These are phyloP conservation scores for Hypomyces perniciosus DNA, from an alignment of 2,329 filamentous ascomycete species.

Conservation along the genomic window DNA sequence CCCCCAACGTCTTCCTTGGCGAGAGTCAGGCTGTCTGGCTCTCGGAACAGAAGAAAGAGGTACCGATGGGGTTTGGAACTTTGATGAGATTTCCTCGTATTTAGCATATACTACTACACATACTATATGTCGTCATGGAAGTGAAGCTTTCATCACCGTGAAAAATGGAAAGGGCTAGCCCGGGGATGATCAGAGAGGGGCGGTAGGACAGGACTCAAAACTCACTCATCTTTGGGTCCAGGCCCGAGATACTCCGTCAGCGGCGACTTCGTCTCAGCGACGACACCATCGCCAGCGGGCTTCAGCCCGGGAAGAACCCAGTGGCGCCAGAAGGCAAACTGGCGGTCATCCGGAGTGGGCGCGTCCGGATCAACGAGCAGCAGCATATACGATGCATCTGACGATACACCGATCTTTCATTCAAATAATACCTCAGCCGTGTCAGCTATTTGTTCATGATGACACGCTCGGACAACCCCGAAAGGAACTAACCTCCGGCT, in stretches of 20 bases:
- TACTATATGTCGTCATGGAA: background rate
- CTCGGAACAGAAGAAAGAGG: constrained; percentile 39
- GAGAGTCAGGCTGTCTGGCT: constrained; percentile 30
- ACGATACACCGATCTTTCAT: constrained; percentile 19
- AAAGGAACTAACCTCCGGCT: constrained; percentile 24
- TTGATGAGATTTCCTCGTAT: background rate
- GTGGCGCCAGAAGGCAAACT: constrained; percentile 50
- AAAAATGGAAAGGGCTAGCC: background rate
- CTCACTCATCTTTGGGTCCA: constrained; percentile 41
- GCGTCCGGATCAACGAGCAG: constrained; percentile 50
- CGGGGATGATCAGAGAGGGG: background rate
- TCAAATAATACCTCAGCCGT: background rate
- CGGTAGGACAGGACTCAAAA: constrained; percentile 3
- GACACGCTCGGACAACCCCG: background rate
- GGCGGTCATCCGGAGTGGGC: constrained; percentile 48
- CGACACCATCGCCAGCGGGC: constrained; percentile 21
- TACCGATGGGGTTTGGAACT: constrained; percentile 45
- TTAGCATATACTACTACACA: background rate
- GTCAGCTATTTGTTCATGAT: background rate
- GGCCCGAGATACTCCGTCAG: constrained; percentile 40
- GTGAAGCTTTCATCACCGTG: background rate
- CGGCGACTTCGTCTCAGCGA: constrained; percentile 25
- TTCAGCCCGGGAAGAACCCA: constrained; percentile 42
- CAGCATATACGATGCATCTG: constrained; percentile 36
- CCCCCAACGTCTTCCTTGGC: constrained; percentile 39